These are phyloP conservation scores for Iodosphaeria phyllophila DNA, from an alignment of 2,329 filamentous ascomycete species.

Conservation along the genomic window DNA sequence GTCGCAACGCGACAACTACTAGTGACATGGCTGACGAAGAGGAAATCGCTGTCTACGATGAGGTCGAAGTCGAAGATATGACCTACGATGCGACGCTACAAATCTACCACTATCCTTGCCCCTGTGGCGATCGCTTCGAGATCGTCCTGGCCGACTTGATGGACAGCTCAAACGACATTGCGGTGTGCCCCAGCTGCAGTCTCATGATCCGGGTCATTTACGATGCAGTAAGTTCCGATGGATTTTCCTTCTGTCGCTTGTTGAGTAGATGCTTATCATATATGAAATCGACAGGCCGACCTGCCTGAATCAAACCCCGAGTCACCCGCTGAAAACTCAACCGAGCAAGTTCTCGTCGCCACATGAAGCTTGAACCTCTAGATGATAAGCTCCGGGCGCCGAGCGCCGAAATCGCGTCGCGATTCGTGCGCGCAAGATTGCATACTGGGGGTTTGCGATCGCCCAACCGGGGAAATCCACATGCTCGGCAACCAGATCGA, in stretches of 20 bases:
- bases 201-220: slow-evolving; percentile 94
- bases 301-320: slow-evolving; percentile 12
- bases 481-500: no score
- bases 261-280: not conserved
- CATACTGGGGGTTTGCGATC: no score
- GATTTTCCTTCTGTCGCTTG: slow-evolving; percentile 1
- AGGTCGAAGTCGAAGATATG: slow-evolving; percentile 99
- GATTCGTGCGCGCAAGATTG: no score
- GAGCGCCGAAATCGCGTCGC: not conserved
- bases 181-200: slow-evolving; percentile 94
- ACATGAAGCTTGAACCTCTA: slow-evolving; percentile 11
- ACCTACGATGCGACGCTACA: slow-evolving; percentile 67
- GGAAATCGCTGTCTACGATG: slow-evolving; percentile 67
- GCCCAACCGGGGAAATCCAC: no score
- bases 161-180: slow-evolving; percentile 73
- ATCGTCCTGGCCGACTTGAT: slow-evolving; percentile 69
- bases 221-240: slow-evolving; percentile 45
- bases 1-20: no score
- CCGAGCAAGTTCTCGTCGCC: slow-evolving; percentile 10
- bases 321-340: slow-evolving; percentile 7
- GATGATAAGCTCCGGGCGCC: no score
- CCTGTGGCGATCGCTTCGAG: slow-evolving; percentile 92
- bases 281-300: slow-evolving; percentile 8
- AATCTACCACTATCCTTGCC: slow-evolving; percentile 91
- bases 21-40: slow-evolving; percentile 45